Evolutionary conservation across 768 basidiomycete species (phyloP).

Genomic region (Lentinula aciculospora): DNA sequence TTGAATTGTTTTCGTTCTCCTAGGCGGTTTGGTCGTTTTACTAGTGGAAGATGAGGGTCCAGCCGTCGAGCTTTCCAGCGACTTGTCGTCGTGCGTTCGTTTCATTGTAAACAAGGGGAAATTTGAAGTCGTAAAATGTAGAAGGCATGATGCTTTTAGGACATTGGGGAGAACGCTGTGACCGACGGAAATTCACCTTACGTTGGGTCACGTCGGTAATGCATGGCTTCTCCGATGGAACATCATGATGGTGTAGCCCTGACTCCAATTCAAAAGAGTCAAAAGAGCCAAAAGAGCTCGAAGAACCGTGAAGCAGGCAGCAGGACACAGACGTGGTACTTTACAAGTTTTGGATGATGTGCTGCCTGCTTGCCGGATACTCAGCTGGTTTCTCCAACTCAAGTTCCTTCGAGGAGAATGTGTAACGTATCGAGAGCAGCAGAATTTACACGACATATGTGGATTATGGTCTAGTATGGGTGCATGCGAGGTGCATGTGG

Average conservation of each 20-base stretch:
- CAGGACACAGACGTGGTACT: no score
- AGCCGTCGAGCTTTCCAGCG: background rate
- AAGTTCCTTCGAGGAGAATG: no score
- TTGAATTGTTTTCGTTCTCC: slow-evolving; percentile 11
- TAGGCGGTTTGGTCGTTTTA: slow-evolving; percentile 21
- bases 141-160: background rate
- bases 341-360: no score
- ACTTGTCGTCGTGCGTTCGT: background rate
- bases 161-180: background rate
- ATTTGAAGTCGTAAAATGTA: background rate
- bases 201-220: background rate
- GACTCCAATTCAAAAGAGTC: background rate
- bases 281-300: background rate
- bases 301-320: no score
- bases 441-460: no score
- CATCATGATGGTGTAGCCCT: background rate
- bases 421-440: no score
- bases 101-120: background rate
- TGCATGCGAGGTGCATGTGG: no score
- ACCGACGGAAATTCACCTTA: background rate
- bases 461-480: no score
- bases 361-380: no score
- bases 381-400: no score
- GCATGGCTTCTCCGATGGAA: background rate
- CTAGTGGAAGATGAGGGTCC: background rate